phyloP scores from a whole-genome alignment of 1,139 yeast genomes.

The Zhuliangozyma parablackwelliae region DNA sequence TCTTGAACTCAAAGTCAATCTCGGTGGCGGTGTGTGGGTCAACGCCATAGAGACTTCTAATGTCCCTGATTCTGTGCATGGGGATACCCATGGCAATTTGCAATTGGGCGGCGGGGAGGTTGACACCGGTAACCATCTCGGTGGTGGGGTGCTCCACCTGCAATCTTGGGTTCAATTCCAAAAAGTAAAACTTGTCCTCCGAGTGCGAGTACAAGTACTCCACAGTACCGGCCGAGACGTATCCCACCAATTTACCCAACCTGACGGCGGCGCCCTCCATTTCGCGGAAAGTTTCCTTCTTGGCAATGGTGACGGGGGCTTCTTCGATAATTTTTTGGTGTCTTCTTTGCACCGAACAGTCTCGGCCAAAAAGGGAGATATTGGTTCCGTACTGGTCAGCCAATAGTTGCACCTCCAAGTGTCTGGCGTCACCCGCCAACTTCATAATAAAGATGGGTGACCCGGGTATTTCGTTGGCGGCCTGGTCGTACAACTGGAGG shows the following conservation, averaged over 20 bases:
- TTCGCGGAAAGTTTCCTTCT: slow-evolving; percentile 72
- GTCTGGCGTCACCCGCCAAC: slow-evolving; percentile 92
- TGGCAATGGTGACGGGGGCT: slow-evolving; percentile 94
- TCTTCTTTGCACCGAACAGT: slow-evolving; percentile 96
- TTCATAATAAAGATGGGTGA: slow-evolving; percentile 94
- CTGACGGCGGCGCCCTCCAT: slow-evolving; percentile 98
- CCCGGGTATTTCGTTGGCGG: slow-evolving; percentile 92
- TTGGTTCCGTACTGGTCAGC: slow-evolving; percentile 96
- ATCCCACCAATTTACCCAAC: slow-evolving; percentile 92
- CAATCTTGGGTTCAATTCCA: slow-evolving; percentile 94
- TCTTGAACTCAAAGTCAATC: slow-evolving; percentile 84
- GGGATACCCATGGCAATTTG: slow-evolving; percentile 99
- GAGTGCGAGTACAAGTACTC: slow-evolving; percentile 92
- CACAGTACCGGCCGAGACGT: slow-evolving; percentile 98
- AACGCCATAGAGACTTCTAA: slow-evolving; percentile 87
- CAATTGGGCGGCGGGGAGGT: slow-evolving; percentile 95
- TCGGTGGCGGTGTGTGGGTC: slow-evolving; percentile 91
- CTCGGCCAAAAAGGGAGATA: slow-evolving; percentile 91
- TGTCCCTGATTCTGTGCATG: slow-evolving; percentile 88
- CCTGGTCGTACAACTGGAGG: slow-evolving; percentile 70
- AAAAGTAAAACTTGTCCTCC: slow-evolving; percentile 90
- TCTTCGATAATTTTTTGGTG: slow-evolving; percentile 96
- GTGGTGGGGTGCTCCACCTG: slow-evolving; percentile 99
- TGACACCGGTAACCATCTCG: slow-evolving; percentile 98
- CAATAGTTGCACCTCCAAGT: slow-evolving; percentile 87